A percentile compares a stretch with the other conserved stretches of the same genome.
These are phyloP conservation scores for Pharnaceum exiguum DNA, from an alignment of 148 eudicot species.

Conservation along the genomic window DNA sequence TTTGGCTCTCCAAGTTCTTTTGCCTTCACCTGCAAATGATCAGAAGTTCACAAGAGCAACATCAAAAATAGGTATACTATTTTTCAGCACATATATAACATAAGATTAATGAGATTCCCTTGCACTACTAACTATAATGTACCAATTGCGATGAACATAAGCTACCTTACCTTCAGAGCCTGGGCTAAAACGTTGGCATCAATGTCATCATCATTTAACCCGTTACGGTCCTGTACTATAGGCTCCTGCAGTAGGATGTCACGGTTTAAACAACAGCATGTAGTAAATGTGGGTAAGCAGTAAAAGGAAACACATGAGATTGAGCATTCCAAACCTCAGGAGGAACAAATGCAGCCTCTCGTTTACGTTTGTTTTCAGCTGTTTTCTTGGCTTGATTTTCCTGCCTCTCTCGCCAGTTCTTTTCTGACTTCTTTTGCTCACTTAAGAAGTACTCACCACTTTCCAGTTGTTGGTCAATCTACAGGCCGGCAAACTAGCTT, in stretches of 20 bases:
- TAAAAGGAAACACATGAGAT: background rate
- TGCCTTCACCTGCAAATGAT: slow-evolving; percentile 61
- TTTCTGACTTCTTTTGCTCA: slow-evolving; percentile 68
- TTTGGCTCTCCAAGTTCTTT: slow-evolving; percentile 51
- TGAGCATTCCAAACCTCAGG: slow-evolving; percentile 53
- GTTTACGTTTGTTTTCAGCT: slow-evolving; percentile 69
- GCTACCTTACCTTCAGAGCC: slow-evolving; percentile 63
- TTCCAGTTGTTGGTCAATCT: slow-evolving; percentile 81
- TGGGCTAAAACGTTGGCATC: slow-evolving; percentile 50
- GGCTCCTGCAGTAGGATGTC: slow-evolving; percentile 43
- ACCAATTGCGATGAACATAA: too few relatives aligned
- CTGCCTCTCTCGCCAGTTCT: slow-evolving; percentile 84
- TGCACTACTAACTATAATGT: too few relatives aligned
- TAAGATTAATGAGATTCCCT: background rate
- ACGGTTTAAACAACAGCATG: background rate
- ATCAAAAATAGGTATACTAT: background rate
- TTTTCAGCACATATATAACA: background rate
- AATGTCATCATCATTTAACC: slow-evolving; percentile 25
- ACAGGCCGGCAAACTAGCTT: slow-evolving; percentile 4
- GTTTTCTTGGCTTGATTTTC: slow-evolving; percentile 71
- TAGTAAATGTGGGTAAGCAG: background rate
- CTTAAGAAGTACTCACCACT: slow-evolving; percentile 87
- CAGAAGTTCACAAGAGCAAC: background rate
- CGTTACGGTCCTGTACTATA: slow-evolving; percentile 18
- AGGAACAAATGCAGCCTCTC: slow-evolving; percentile 75